A percentile compares a stretch with the other conserved stretches of the same genome.
Evolutionary conservation across 306 rosid genomes (phyloP).

Genomic region (Gynostemma pentaphyllum): DNA sequence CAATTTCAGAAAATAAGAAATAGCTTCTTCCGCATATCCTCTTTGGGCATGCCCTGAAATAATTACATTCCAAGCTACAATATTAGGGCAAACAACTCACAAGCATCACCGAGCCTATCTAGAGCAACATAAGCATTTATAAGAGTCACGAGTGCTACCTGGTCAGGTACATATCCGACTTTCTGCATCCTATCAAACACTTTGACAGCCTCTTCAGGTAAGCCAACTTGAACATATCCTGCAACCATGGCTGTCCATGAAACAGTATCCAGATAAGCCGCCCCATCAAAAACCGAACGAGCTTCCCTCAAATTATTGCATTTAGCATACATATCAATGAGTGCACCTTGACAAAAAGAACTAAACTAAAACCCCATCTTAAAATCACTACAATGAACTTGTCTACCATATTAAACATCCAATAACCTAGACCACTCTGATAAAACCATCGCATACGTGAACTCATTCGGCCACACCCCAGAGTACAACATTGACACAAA

Average conservation of each 20-base stretch:
- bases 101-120: no score
- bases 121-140: no score
- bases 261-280: constrained; percentile 32
- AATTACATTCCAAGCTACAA: constrained; percentile 81
- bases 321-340: constrained; percentile 53
- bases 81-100: no score
- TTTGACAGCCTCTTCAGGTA: constrained; percentile 39
- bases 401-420: constrained; percentile 30
- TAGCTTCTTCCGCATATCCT: constrained; percentile 30
- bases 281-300: constrained; percentile 19
- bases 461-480: constrained; percentile 31
- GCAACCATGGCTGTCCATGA: no score
- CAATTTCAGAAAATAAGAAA: constrained; percentile 40
- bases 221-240: constrained; percentile 40
- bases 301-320: constrained; percentile 36
- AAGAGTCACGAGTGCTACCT: constrained; percentile 41
- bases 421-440: constrained; percentile 41
- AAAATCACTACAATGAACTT: constrained; percentile 31
- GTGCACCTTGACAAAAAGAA: constrained; percentile 38
- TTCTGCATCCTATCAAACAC: no score
- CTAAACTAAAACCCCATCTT: constrained; percentile 33
- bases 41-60: constrained; percentile 66
- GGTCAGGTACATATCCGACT: constrained; percentile 33
- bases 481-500: constrained; percentile 19
- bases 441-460: constrained; percentile 38